These are phyloP conservation scores for Albifimbria verrucaria DNA, from an alignment of 2,329 filamentous ascomycete genomes.

Conservation along the genomic window DNA sequence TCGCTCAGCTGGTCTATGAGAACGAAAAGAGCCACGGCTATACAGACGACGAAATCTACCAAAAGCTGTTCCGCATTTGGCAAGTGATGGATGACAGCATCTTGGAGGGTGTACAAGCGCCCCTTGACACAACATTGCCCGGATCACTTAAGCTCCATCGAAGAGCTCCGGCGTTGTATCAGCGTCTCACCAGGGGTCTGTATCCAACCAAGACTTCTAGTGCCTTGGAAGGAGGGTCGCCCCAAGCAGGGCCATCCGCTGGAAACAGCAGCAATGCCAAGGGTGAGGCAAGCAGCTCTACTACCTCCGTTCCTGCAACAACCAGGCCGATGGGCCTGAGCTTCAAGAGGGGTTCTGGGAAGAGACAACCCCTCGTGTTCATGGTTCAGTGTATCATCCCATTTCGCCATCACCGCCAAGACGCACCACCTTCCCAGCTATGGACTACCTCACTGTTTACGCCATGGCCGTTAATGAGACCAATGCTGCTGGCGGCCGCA, in stretches of 20 bases:
- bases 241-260: background rate
- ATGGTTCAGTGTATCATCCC: constrained; percentile 43
- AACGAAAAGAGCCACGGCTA: constrained; percentile 51
- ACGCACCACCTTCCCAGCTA: constrained; percentile 45
- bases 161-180: constrained; percentile 43
- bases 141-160: constrained; percentile 46
- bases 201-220: constrained; percentile 30
- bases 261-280: background rate
- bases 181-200: constrained; percentile 41
- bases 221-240: background rate
- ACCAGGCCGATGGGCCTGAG: background rate
- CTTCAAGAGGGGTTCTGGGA: constrained; percentile 1
- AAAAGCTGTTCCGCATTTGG: constrained; percentile 47
- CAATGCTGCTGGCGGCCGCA: constrained; percentile 47
- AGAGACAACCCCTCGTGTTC: constrained; percentile 35
- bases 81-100: constrained; percentile 51
- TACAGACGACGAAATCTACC: constrained; percentile 44
- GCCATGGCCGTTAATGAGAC: constrained; percentile 52
- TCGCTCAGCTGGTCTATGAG: constrained; percentile 49
- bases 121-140: constrained; percentile 36
- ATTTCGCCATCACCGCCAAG: constrained; percentile 42
- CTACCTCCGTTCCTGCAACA: background rate
- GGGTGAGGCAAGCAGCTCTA: background rate
- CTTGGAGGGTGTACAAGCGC: constrained; percentile 44
- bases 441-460: constrained; percentile 49